Evolutionary conservation across 1,139 yeast genomes (phyloP), one percentile per base, ranked within the genome.

Genomic region (Arxiozyma heterogenica): DNA sequence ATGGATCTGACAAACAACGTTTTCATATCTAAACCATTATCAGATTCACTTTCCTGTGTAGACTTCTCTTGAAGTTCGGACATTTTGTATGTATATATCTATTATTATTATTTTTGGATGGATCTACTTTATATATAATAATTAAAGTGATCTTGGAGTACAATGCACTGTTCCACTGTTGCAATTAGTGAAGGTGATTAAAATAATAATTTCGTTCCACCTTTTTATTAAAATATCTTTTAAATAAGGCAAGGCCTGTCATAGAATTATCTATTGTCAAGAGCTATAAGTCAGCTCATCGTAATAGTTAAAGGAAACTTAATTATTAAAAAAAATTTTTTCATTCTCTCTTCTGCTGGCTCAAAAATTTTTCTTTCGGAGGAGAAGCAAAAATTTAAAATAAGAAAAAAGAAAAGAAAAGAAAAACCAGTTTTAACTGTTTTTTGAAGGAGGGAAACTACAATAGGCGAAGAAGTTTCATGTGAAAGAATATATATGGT

Each of bases 1-100:
- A 93, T 75, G 5, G 90, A 78, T 58, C 97, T 79, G 39, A 93
- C 94, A 68, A 91, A 93, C 44, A 93, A 75, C 3, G 93, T 85
- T 66, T 80, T 82, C 65, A 81, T 63, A 58, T 74, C 77, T 17
- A 72, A 53, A 25, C 61, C 60, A 46, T 65, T 66, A 20, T 63
- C 65, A 18, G 53, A 23, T 22, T 44, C 49, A 51, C 34, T 50
- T 3, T 43, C 44, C n/a, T 41, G 50, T 22, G 41, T 39, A 22
- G 30, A 50, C 38, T 38, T 47, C 46, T 30, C 23, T 30, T 45
- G 47, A 18, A 30, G 25, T 20, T 49, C 55, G 49, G 58, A 39
- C 54, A 49, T 55, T 8, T 4, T 45, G 25, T 18, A 30, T 30
- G 25, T 15, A 20, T 30, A 18, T 15, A 20, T 44, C n/a, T 22